These are phyloP conservation scores for Ormosia emarginata DNA, from an alignment of 306 rosid species.

Conservation along the genomic window DNA sequence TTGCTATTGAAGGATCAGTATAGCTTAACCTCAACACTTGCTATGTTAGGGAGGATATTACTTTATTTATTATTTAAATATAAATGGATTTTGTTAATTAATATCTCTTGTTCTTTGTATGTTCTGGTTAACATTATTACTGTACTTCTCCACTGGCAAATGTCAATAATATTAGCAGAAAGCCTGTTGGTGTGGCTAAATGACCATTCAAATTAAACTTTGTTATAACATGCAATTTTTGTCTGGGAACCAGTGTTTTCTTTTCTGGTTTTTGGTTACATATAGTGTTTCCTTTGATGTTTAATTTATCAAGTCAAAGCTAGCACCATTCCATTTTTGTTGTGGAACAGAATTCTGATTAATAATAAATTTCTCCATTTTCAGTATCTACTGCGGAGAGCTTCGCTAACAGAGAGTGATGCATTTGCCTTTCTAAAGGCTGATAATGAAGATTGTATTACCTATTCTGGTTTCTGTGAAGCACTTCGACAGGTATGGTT, in stretches of 20 bases:
- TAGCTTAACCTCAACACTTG: neutral
- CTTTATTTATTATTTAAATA: neutral
- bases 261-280: neutral
- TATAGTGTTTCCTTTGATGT: neutral
- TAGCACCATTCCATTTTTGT: constrained; percentile 2
- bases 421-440: constrained; percentile 75
- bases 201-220: neutral
- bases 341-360: constrained; percentile 10
- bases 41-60: neutral
- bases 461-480: constrained; percentile 65
- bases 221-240: neutral
- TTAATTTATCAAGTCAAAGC: neutral
- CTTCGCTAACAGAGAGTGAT: constrained; percentile 58
- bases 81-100: neutral
- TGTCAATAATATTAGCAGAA: neutral
- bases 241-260: neutral
- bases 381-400: constrained; percentile 61
- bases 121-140: neutral
- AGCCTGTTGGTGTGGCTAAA: neutral
- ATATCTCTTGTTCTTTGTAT: neutral
- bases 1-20: neutral
- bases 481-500: constrained; percentile 63
- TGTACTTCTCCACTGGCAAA: neutral
- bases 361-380: constrained; percentile 31
- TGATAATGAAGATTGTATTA: constrained; percentile 63